Evolutionary conservation across 2,329 filamentous ascomycete genomes (phyloP), one percentile per base, ranked within the genome.

Genomic region (Trichoderma sp.): DNA sequence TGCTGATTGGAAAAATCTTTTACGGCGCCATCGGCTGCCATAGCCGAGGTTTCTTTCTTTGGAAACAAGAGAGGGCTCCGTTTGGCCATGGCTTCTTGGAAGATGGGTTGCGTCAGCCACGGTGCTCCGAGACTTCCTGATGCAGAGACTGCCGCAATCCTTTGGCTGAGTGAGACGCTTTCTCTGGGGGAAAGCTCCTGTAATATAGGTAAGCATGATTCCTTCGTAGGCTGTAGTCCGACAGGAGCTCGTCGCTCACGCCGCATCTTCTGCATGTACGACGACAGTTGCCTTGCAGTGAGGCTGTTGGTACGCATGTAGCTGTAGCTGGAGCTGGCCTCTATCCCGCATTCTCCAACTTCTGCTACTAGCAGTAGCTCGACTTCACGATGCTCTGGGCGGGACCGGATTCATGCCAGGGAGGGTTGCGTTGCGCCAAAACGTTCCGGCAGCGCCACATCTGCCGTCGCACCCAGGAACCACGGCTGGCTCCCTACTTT

Each of bases 381-480:
- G 26, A 39, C 51, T 30, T 34, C 37, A 39, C 24, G 59, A 66
- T 51, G 28, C 28, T 65, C 32, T 21, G 30, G 18, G 59, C 54
- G 68, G 65, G 66, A 49, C 68, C 24, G 37, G 24, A 37, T 46
- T 56, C 16, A 30, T 5, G 18, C 28, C 28, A 28, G 61, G 37
- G 37, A 56, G 26, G 54, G 32, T 32, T 56, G 63, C 59, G 24
- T 43, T 56, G 63, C 59, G 58, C 61, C 63, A 61, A 70, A 58
- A 69, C 67, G 65, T 43, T 56, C 66, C 68, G 54, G 69, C 52
- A 49, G 54, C 66, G 63, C 70, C 70, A 71, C 70, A 71, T 71
- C 70, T 70, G 59, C 64, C 59, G 68, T 64, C 30, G 34, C 68
- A 67, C 58, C 59, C 59, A 67, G 51, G 59, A 64, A 64, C 59